phyloP scores from a whole-genome alignment of 805 yeast genomes.

The Metschnikowia colocasiae region DNA sequence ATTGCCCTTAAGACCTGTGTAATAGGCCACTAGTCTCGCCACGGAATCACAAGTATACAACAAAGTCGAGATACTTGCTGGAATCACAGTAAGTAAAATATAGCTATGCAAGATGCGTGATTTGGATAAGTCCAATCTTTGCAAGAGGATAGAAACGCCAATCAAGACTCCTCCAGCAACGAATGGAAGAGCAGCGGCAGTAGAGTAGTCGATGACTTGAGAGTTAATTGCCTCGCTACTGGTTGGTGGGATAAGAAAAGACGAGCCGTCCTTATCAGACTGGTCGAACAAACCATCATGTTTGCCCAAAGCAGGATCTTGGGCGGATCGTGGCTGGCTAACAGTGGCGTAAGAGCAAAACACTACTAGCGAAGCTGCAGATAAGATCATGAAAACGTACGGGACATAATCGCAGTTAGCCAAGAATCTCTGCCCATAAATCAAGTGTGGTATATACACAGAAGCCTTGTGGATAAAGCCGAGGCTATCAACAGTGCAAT shows the following conservation, averaged over 20 bases:
- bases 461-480: conserved; percentile 2
- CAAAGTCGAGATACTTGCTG: conserved; percentile 18
- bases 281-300: conserved; percentile 19
- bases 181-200: conserved; percentile 44
- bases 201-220: conserved; percentile 14
- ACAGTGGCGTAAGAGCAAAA: conserved; percentile 22
- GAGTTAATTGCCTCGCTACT: conserved; percentile 8
- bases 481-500: conserved; percentile 6
- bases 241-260: conserved; percentile 10
- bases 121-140: conserved; percentile 26
- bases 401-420: neutral
- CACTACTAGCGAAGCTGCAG: conserved; percentile 23
- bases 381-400: conserved; percentile 14
- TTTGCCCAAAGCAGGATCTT: conserved; percentile 20
- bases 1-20: conserved; percentile 18
- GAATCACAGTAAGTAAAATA: conserved; percentile 31
- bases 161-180: conserved; percentile 38
- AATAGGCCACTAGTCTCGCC: conserved; percentile 26
- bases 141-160: conserved; percentile 36
- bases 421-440: neutral
- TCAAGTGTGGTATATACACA: conserved; percentile 2
- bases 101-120: conserved; percentile 35
- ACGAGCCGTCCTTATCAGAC: conserved; percentile 23
- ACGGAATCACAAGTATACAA: conserved; percentile 23
- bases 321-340: conserved; percentile 24